Evolutionary conservation across 208 protist species (phyloP), one percentile per base, ranked within the genome.

Genomic region (Trichomonas tenax): DNA sequence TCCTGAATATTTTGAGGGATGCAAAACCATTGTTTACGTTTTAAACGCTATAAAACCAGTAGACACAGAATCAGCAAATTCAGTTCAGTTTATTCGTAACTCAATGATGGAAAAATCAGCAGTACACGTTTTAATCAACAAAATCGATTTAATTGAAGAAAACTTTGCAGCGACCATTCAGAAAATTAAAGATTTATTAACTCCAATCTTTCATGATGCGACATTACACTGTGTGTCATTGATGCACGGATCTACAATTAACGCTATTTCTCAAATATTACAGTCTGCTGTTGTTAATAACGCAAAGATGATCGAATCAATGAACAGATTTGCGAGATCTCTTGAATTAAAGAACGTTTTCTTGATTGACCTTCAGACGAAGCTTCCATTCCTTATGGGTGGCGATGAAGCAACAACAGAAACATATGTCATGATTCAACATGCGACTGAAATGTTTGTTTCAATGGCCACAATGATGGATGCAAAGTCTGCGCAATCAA

Each of bases 401-500:
- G 86, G 44, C n/a, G 86, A 93, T n/a, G 8, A 26, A 10, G 31
- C 46, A 34, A 17, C 11, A 6, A 1, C 9, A 23, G 86, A 93
- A 34, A 41, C 41, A 8, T 93, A 48, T 51, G 23, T 51, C n/a
- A 51, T 51, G 40, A 14, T n/a, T 21, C 86, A 93, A 34, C 40
- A 93, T 93, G 86, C n/a, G 10, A 44, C 45, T 4, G 44, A 93
- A 58, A 93, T 93, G 86, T 93, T 93, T 38, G 86, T 93, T 51
- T 17, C 14, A 51, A 51, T 51, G 17, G 86, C 86, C 11, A 38
- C 40, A 10, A 51, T 51, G 31, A 93, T 93, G 86, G 86, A 93
- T 51, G 40, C 86, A 26, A 48, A 38, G 31, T 48, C 15, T 93
- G 40, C 86, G 0, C 86, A 93, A 38, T 44, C 86, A 38, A 93